Base-by-base conservation (phyloP, 305 asterid genomes). In the Euphrasia arctica region DNA sequence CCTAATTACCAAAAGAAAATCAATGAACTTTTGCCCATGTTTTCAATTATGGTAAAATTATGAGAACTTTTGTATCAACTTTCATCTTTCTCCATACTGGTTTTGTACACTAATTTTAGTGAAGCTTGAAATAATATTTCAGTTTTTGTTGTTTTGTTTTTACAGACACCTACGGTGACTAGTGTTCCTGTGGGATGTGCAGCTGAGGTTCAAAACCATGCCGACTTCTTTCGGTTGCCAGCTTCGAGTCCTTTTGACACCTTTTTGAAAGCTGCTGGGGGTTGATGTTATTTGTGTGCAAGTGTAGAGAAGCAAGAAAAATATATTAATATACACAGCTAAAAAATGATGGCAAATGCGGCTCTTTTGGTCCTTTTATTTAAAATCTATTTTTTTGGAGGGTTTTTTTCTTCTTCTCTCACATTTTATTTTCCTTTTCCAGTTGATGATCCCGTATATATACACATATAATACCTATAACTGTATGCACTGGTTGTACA, bases 181-280 rank as follows among this genome's bases (percentile, higher is more conserved):
- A 18, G 39, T 68, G 41, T 64, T 59, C 78, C 77, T 3, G 71
- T 47, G 72, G 74, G 75, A 41, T 72, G 91, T 36, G 71, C 74
- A 65, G 22, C 22, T 18, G 88, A 79, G 64, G 65, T 72, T 49
- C 76, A 75, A 68, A 67, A 52, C 11, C 71, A 70, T 28, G 72
- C 70, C 0, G 69, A 76, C 75, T 76, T 70, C 62, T 74, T 88
- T 63, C 74, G 64, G 9, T 75, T 86, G 70, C 95, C 96, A 41
- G 79, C 83, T 62, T 63, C 88, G 29, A 82, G 90, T 74, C 96
- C 96, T 64, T 88, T 71, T 28, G 96, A 88, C 77, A 88, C 84
- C 78, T 84, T 88, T 75, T 73, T 88, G 83, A 88, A 86, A 78
- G 96, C 95, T 18, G 22, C 22, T 18, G 22, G 22, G 25, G 72